Conservation (phyloP, 2,329 filamentous ascomycete species). For the Trichoderma cornu-damae region DNA sequence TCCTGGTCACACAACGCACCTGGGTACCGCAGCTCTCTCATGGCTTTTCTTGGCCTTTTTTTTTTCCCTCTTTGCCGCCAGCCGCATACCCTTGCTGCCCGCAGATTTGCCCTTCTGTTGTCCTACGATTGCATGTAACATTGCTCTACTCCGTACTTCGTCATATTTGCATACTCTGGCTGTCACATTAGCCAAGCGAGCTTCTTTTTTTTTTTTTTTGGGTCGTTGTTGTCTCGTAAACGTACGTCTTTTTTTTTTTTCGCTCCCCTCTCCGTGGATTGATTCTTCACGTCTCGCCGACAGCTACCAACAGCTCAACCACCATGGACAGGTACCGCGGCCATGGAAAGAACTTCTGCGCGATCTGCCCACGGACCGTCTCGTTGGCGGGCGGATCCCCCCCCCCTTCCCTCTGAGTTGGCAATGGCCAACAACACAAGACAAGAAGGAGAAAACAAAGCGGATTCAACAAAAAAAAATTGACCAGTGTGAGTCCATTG, state of each 20-base stretch:
- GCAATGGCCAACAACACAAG: slow-evolving; percentile 17
- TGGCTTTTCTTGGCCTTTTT: not conserved
- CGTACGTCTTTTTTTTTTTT: too few relatives aligned
- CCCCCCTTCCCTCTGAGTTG: slow-evolving; percentile 14
- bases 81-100: not conserved
- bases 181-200: slow-evolving; percentile 4
- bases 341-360: slow-evolving; percentile 9
- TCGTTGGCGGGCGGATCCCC: slow-evolving; percentile 11
- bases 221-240: too few relatives aligned
- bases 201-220: not conserved
- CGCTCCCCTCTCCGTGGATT: too few relatives aligned
- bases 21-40: slow-evolving; percentile 1
- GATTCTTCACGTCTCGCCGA: not conserved
- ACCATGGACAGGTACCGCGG: slow-evolving; percentile 1
- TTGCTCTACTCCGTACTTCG: not conserved
- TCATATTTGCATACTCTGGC: not conserved
- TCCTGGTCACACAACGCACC: slow-evolving; percentile 3
- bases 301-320: slow-evolving; percentile 5
- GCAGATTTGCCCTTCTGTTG: not conserved
- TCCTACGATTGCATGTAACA: not conserved
- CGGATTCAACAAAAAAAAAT: slow-evolving; percentile 9
- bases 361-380: slow-evolving; percentile 16
- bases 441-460: slow-evolving; percentile 12
- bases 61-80: not conserved
- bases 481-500: slow-evolving; percentile 2